Evolutionary conservation across 2,329 filamentous ascomycete genomes (phyloP), one percentile per base, ranked within the genome.

Genomic region (Phyllosticta citriasiana): DNA sequence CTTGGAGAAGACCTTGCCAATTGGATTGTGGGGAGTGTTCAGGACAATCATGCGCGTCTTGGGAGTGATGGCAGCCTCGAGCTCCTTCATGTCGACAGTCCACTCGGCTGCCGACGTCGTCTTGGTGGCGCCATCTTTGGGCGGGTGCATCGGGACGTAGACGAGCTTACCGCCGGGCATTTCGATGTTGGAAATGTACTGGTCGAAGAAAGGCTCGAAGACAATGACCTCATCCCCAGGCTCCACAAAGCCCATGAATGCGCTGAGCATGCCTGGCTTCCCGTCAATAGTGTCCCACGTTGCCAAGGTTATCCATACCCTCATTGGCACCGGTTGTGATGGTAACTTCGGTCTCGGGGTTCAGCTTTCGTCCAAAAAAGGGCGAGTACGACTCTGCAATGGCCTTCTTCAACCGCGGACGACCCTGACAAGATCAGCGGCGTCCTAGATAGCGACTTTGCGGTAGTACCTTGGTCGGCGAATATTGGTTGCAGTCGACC

Each of bases 401-500:
- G 57, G 94, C 94, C 79, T 97, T 90, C 81, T 88, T 93, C 70
- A 99, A 81, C 60, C 93, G 84, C 52, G 94, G 93, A 6, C 93
- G 86, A 63, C 94, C 94, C 79, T 84, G 19, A 10, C 26, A 30
- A 24, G 55, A 22, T 60, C 58, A 60, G 52, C 35, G 14, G 24
- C 24, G 6, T 14, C 57, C 19, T 19, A 9, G 26, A 9, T 51
- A 22, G 9, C 35, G 52, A 22, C 19, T n/a, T 50, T 12, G 9
- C 19, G 50, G n/a, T 25, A 3, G 56, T 74, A 82, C 81, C 81
- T 91, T 94, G 22, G 94, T 97, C 2, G 92, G 94, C 24, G 91
- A 93, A 81, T 99, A 99, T 80, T 99, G 94, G 75, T 99, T 99
- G 82, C 93, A 97, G 67, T 97, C 94, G 24, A 99, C 93, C 57